Conservation (phyloP, 2,329 filamentous ascomycete genomes). For the Coniella vitis region DNA sequence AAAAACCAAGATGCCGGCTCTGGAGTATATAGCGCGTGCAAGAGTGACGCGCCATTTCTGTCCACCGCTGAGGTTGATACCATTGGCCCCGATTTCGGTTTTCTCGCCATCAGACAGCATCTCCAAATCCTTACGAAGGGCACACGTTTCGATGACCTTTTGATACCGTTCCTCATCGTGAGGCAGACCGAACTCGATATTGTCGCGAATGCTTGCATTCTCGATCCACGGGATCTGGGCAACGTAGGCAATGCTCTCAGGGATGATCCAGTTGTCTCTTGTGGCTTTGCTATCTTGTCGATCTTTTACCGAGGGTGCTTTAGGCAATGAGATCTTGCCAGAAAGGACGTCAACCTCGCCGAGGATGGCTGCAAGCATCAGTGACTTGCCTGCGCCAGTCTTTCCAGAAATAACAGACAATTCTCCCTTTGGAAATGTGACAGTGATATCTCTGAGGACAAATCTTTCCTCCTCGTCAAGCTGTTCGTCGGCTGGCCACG, state of each 20-base stretch:
- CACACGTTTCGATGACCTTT: constrained; percentile 65
- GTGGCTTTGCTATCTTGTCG: constrained; percentile 58
- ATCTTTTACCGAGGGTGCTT: constrained; percentile 41
- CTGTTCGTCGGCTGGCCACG: constrained; percentile 65
- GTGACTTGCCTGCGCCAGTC: constrained; percentile 71
- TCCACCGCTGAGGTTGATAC: constrained; percentile 76
- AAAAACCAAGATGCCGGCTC: constrained; percentile 67
- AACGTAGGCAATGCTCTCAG: constrained; percentile 65
- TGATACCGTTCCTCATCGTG: constrained; percentile 62
- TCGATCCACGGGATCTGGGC: constrained; percentile 82
- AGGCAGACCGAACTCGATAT: constrained; percentile 71
- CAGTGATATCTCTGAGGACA: constrained; percentile 54
- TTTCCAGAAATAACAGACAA: constrained; percentile 70
- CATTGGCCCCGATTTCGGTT: constrained; percentile 79
- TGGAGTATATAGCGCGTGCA: constrained; percentile 72
- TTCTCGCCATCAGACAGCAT: constrained; percentile 70
- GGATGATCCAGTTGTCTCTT: constrained; percentile 60
- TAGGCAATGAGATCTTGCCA: constrained; percentile 53
- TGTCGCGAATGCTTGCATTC: constrained; percentile 71
- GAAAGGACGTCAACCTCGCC: constrained; percentile 66
- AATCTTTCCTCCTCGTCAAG: constrained; percentile 54
- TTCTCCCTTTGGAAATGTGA: constrained; percentile 61
- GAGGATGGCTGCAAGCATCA: constrained; percentile 66
- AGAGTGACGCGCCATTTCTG: constrained; percentile 79
- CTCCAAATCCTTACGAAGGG: constrained; percentile 66